Evolutionary conservation across 75 land plant species (phyloP).

Genomic region (Pinus taeda): DNA sequence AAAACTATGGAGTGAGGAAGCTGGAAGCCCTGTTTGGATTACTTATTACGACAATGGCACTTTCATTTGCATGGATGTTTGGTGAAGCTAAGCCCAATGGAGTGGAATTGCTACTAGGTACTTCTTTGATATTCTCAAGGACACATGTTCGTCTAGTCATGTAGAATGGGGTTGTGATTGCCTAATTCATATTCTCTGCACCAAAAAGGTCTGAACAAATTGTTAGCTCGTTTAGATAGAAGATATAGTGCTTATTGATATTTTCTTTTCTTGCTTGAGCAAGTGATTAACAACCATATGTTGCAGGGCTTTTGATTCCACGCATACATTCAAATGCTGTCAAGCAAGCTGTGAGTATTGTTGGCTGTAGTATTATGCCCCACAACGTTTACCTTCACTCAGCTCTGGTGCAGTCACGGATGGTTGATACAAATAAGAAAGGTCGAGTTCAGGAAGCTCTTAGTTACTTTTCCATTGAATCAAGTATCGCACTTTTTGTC

Average conservation of each 20-base stretch:
- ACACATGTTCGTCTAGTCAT: background rate
- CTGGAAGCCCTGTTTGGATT: conserved; percentile 64
- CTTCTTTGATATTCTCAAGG: background rate
- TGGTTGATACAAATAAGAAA: conserved; percentile 19
- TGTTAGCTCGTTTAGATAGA: too few relatives aligned
- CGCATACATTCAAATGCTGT: conserved; percentile 32
- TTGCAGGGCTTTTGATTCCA: conserved; percentile 43
- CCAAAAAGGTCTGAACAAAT: too few relatives aligned
- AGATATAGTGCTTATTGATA: too few relatives aligned
- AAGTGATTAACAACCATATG: background rate
- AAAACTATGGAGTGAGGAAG: conserved; percentile 53
- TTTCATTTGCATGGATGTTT: conserved; percentile 70
- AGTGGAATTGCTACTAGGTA: conserved; percentile 26
- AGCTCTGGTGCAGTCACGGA: conserved; percentile 27
- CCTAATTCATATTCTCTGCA: background rate
- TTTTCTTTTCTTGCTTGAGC: too few relatives aligned
- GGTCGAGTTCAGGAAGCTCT: conserved; percentile 45
- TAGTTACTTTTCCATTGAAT: conserved; percentile 44
- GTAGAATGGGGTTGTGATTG: background rate
- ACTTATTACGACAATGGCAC: conserved; percentile 63
- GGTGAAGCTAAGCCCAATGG: conserved; percentile 30
- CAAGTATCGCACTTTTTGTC: conserved; percentile 34
- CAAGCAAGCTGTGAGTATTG: conserved; percentile 44
- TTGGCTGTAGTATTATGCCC: conserved; percentile 51
- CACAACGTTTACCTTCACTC: conserved; percentile 42